A percentile compares a stretch with the other conserved stretches of the same genome.
These are phyloP conservation scores for Agrostemma githago DNA, from an alignment of 148 eudicot genomes.

Conservation along the genomic window DNA sequence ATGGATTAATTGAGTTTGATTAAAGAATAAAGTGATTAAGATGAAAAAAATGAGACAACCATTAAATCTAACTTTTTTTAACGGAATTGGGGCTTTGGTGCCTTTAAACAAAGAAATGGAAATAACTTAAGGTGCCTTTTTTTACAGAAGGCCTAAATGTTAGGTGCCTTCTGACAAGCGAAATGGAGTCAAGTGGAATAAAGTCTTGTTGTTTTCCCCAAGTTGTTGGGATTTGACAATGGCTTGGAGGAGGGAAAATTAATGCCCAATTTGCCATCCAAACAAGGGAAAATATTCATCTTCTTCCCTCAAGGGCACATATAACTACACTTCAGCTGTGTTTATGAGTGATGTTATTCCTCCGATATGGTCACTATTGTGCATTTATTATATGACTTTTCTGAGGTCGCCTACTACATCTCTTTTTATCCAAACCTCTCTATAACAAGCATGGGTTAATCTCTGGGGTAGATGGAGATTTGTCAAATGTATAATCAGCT, in stretches of 20 bases:
- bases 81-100: no score
- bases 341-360: background rate
- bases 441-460: background rate
- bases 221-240: no score
- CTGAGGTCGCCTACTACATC: background rate
- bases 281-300: background rate
- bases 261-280: background rate
- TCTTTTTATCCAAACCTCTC: background rate
- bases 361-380: background rate
- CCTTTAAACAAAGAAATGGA: no score
- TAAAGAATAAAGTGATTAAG: no score
- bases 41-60: no score
- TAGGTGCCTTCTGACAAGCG: no score
- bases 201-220: no score
- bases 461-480: background rate
- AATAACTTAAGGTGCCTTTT: no score
- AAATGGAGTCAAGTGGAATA: no score
- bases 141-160: no score
- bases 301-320: background rate
- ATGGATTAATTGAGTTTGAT: no score
- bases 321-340: background rate
- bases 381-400: background rate
- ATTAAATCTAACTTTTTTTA: no score
- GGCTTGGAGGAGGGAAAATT: background rate
- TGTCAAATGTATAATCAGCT: slow-evolving; percentile 5